A percentile compares a stretch with the other conserved stretches of the same genome.
Conservation (phyloP, 768 basidiomycete species). For the Lactifluus rugatus region DNA sequence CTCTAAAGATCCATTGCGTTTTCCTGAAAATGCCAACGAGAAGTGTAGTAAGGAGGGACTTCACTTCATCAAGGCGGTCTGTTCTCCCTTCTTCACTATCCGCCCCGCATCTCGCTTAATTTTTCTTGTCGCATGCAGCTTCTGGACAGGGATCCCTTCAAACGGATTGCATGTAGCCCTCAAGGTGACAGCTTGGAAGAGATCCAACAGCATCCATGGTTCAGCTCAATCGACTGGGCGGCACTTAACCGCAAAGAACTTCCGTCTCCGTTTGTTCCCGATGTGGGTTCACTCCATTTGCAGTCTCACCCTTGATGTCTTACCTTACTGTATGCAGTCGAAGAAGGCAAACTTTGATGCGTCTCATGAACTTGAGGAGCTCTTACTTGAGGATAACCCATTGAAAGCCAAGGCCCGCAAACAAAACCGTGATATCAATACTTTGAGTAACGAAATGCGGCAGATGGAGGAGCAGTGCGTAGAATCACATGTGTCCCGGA, state of each 20-base stretch:
- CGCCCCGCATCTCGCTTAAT: background rate
- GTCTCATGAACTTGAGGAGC: conserved; percentile 94
- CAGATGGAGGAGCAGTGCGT: conserved; percentile 97
- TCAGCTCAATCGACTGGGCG: conserved; percentile 82
- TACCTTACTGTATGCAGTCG: conserved; percentile 41
- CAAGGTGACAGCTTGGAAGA: conserved; percentile 73
- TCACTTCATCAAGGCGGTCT: conserved; percentile 67
- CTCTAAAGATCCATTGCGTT: conserved; percentile 73
- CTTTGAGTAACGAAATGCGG: conserved; percentile 82
- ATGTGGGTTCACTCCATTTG: conserved; percentile 39
- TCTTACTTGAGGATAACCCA: conserved; percentile 93
- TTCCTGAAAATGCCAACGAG: conserved; percentile 82
- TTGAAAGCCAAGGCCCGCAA: conserved; percentile 91
- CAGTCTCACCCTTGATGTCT: conserved; percentile 6
- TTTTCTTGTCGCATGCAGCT: conserved; percentile 38
- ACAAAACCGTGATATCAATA: conserved; percentile 71
- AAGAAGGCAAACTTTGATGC: conserved; percentile 99
- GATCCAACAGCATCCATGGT: conserved; percentile 77
- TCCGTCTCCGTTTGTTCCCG: conserved; percentile 80
- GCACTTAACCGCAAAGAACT: conserved; percentile 68
- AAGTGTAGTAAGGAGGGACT: conserved; percentile 71
- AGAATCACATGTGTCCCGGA: background rate
- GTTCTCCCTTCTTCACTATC: background rate
- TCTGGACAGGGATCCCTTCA: conserved; percentile 73
- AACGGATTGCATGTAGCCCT: conserved; percentile 75